Evolutionary conservation across 2,329 filamentous ascomycete genomes (phyloP).

Genomic region (Ceratocystis colombiana): DNA sequence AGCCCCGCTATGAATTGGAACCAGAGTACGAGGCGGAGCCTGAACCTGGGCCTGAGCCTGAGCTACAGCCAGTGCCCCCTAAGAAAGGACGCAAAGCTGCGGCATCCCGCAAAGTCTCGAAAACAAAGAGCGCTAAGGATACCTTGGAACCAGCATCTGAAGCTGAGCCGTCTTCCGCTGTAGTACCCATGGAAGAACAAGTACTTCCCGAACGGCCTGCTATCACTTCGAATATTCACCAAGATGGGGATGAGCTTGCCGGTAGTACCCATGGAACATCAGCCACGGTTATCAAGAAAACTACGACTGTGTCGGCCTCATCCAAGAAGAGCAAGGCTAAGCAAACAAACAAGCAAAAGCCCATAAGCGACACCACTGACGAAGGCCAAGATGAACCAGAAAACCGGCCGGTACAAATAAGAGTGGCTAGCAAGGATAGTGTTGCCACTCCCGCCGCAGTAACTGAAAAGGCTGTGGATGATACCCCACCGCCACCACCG

Average conservation of each 20-base stretch:
- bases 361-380: neutral
- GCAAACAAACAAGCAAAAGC: constrained; percentile 26
- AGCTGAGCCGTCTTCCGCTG: neutral
- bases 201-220: constrained; percentile 7
- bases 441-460: neutral
- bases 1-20: neutral
- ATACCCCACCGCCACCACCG: constrained; percentile 12
- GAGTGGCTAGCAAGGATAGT: constrained; percentile 4
- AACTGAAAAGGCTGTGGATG: neutral
- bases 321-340: constrained; percentile 28
- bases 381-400: constrained; percentile 5
- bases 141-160: constrained; percentile 32
- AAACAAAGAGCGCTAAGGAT: constrained; percentile 39
- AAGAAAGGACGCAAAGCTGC: constrained; percentile 47
- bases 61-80: constrained; percentile 38
- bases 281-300: constrained; percentile 36
- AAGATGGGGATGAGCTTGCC: constrained; percentile 32
- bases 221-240: neutral
- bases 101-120: constrained; percentile 43
- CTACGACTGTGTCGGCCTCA: constrained; percentile 29
- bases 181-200: neutral
- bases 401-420: constrained; percentile 20
- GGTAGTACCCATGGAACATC: constrained; percentile 37
- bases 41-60: constrained; percentile 12
- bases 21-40: neutral